Evolutionary conservation across 352 stramenopile genomes (phyloP).

Genomic region (Globisporangium parvum): DNA sequence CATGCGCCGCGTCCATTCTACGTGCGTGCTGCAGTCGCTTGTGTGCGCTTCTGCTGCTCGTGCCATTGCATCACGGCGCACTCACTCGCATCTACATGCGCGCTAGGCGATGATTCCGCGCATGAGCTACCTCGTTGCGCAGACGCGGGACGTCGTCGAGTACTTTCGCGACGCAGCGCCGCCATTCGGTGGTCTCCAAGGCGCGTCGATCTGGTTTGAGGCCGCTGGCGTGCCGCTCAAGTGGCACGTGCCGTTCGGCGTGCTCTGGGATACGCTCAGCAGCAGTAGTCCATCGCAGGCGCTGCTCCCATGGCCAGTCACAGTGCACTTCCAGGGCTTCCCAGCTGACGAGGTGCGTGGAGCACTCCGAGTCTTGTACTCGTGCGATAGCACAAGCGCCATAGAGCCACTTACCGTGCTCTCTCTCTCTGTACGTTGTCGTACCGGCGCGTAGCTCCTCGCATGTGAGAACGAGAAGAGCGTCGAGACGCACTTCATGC

Average conservation of each 20-base stretch:
- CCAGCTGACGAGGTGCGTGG: slow-evolving; percentile 34
- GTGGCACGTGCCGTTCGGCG: slow-evolving; percentile 73
- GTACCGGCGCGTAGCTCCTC: slow-evolving; percentile 28
- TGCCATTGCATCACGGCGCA: no score
- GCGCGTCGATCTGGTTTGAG: slow-evolving; percentile 68
- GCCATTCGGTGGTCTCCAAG: slow-evolving; percentile 46
- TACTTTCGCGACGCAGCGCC: slow-evolving; percentile 74
- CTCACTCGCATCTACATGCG: slow-evolving; percentile 2
- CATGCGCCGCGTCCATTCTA: slow-evolving; percentile 77
- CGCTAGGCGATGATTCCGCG: slow-evolving; percentile 71
- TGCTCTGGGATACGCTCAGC: slow-evolving; percentile 55
- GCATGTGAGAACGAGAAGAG: slow-evolving; percentile 71
- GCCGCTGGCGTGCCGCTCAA: slow-evolving; percentile 50
- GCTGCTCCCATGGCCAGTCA: slow-evolving; percentile 58
- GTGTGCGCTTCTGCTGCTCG: neutral
- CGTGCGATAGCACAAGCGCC: neutral
- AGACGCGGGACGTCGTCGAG: slow-evolving; percentile 68
- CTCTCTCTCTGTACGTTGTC: no score
- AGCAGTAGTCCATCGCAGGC: neutral
- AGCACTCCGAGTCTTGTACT: neutral
- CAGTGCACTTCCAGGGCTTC: slow-evolving; percentile 78
- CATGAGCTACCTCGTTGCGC: slow-evolving; percentile 71
- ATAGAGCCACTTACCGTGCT: no score
- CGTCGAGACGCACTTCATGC: slow-evolving; percentile 81
- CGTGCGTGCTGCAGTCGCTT: slow-evolving; percentile 36